These are phyloP conservation scores for Hibiscus syriacus DNA, from an alignment of 345 rosid species.

Conservation along the genomic window DNA sequence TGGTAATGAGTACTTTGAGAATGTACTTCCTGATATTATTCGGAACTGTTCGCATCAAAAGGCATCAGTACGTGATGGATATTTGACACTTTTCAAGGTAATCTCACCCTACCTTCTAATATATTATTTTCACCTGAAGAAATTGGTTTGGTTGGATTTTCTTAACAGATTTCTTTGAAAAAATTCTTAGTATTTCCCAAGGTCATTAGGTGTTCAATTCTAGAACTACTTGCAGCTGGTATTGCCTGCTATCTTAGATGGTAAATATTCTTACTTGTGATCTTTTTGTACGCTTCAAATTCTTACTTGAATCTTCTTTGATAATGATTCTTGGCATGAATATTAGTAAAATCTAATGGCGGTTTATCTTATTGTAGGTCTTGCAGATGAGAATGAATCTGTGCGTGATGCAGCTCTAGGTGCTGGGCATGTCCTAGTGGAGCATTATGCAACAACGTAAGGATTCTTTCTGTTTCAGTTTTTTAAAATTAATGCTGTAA, in stretches of 20 bases:
- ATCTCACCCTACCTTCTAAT: neutral
- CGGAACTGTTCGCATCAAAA: conserved; percentile 89
- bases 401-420: conserved; percentile 98
- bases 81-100: conserved; percentile 95
- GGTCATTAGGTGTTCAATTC: conserved; percentile 88
- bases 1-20: conserved; percentile 75
- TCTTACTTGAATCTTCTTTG: conserved; percentile 1
- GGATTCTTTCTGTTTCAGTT: neutral
- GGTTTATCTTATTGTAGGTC: conserved; percentile 44
- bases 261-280: conserved; percentile 24
- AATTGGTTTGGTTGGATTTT: conserved; percentile 7
- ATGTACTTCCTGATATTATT: conserved; percentile 81
- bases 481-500: neutral
- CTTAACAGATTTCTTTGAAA: conserved; percentile 7
- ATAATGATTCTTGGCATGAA: neutral
- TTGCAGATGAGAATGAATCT: conserved; percentile 98
- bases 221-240: conserved; percentile 94
- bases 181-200: conserved; percentile 67
- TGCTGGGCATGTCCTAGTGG: conserved; percentile 96
- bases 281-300: neutral
- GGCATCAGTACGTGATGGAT: conserved; percentile 97
- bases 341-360: conserved; percentile 12
- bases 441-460: conserved; percentile 97
- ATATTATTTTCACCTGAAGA: neutral
- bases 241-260: conserved; percentile 92